Evolutionary conservation across 139 green algal species (phyloP).

Genomic region (Tetradesmus lagerheimii): DNA sequence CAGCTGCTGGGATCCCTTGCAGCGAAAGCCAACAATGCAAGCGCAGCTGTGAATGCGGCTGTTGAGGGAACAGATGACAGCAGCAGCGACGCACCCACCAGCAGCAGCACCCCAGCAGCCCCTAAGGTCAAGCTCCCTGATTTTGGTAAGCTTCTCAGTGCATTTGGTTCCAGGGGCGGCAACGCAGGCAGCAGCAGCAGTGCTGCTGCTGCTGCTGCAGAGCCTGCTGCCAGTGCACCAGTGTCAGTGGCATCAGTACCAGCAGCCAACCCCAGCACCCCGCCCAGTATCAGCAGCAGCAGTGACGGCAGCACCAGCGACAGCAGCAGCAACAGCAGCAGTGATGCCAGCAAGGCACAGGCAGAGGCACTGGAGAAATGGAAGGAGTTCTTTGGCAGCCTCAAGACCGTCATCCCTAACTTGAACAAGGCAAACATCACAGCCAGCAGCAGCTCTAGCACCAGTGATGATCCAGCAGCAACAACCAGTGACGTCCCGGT

Average conservation of each 20-base stretch:
- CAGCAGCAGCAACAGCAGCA: conserved; percentile 17
- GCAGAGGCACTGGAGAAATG: neutral
- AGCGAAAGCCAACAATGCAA: conserved; percentile 1
- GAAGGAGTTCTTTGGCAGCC: neutral
- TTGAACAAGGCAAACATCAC: neutral
- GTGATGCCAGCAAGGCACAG: neutral
- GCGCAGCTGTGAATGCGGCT: neutral
- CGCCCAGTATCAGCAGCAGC: neutral
- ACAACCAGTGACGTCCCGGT: neutral
- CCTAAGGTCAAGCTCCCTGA: neutral
- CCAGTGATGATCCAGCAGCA: neutral
- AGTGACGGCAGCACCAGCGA: neutral
- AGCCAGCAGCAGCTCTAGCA: neutral
- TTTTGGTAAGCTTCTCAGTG: neutral
- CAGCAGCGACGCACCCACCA: neutral
- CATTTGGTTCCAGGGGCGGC: neutral
- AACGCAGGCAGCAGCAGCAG: neutral
- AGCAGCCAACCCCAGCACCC: neutral
- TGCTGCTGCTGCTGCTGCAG: neutral
- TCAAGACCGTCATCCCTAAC: neutral
- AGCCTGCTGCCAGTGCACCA: neutral
- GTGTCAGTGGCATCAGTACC: neutral
- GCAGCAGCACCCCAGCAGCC: neutral
- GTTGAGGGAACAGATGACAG: neutral
- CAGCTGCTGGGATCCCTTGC: neutral